Conservation (phyloP, 2,329 filamentous ascomycete genomes). For the Metarhizium guizhouense region DNA sequence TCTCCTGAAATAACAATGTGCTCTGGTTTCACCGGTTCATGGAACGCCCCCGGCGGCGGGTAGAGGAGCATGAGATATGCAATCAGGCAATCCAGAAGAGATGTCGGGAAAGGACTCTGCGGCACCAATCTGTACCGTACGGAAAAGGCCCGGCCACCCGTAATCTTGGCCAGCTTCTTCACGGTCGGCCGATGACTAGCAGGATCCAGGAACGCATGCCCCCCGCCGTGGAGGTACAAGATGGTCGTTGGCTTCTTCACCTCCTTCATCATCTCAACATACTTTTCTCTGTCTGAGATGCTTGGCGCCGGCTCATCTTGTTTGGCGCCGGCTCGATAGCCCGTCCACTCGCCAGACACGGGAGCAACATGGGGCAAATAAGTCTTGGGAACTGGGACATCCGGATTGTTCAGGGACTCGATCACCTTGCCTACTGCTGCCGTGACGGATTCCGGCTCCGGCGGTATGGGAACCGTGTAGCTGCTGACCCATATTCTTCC, state of each 20-base stretch:
- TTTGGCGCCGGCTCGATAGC: constrained; percentile 49
- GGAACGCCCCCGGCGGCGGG: constrained; percentile 58
- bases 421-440: constrained; percentile 51
- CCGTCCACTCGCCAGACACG: constrained; percentile 69
- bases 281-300: constrained; percentile 56
- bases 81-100: constrained; percentile 62
- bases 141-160: constrained; percentile 58
- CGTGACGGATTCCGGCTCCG: constrained; percentile 41
- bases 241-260: constrained; percentile 53
- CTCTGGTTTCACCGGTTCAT: constrained; percentile 53
- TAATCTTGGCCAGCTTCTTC: constrained; percentile 55
- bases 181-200: constrained; percentile 51
- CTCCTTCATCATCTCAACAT: constrained; percentile 58
- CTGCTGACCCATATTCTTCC: constrained; percentile 76
- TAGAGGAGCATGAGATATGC: constrained; percentile 67
- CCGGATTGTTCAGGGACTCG: constrained; percentile 12
- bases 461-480: constrained; percentile 52
- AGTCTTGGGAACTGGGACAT: constrained; percentile 7
- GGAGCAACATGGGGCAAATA: constrained; percentile 42
- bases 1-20: constrained; percentile 68
- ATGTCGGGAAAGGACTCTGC: constrained; percentile 65
- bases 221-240: constrained; percentile 70
- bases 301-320: constrained; percentile 40
- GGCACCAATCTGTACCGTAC: constrained; percentile 70
- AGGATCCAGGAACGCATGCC: constrained; percentile 65